Evolutionary conservation across 106 monocot species (phyloP).

Genomic region (Allium fistulosum): DNA sequence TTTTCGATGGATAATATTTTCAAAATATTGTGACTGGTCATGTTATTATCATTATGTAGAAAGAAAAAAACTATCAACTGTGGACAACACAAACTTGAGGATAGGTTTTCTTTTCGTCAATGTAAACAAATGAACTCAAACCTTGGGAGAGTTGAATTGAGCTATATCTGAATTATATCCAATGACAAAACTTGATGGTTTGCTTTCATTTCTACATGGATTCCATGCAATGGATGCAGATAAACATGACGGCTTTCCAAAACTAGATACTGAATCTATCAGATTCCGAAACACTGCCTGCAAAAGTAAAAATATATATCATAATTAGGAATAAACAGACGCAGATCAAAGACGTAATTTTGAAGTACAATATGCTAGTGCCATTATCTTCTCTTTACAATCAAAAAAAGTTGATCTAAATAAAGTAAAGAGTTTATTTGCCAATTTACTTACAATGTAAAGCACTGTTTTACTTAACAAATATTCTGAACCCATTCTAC

Average conservation of each 20-base stretch:
- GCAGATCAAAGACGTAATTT: too few relatives aligned
- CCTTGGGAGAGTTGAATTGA: conserved; percentile 86
- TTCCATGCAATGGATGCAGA: conserved; percentile 92
- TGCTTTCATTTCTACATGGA: conserved; percentile 56
- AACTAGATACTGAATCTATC: conserved; percentile 65
- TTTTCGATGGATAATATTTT: too few relatives aligned
- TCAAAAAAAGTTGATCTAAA: too few relatives aligned
- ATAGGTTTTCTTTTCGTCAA: background rate
- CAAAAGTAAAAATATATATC: background rate
- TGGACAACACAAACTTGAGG: background rate
- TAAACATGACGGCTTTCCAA: conserved; percentile 51
- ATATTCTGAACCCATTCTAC: too few relatives aligned
- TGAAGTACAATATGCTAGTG: too few relatives aligned
- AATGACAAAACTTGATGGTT: conserved; percentile 59
- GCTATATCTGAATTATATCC: conserved; percentile 81
- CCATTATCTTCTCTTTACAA: too few relatives aligned
- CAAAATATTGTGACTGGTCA: too few relatives aligned
- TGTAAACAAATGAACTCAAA: conserved; percentile 9
- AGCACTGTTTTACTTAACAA: too few relatives aligned
- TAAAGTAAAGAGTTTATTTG: too few relatives aligned
- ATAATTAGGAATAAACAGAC: conserved; percentile 1
- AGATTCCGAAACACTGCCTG: conserved; percentile 96
- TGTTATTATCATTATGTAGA: too few relatives aligned
- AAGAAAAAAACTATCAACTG: too few relatives aligned
- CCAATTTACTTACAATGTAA: too few relatives aligned